A percentile compares a stretch with the other conserved stretches of the same genome.
Evolutionary conservation across 768 basidiomycete species (phyloP).

Genomic region (Boletus pseudo-olivaceus): DNA sequence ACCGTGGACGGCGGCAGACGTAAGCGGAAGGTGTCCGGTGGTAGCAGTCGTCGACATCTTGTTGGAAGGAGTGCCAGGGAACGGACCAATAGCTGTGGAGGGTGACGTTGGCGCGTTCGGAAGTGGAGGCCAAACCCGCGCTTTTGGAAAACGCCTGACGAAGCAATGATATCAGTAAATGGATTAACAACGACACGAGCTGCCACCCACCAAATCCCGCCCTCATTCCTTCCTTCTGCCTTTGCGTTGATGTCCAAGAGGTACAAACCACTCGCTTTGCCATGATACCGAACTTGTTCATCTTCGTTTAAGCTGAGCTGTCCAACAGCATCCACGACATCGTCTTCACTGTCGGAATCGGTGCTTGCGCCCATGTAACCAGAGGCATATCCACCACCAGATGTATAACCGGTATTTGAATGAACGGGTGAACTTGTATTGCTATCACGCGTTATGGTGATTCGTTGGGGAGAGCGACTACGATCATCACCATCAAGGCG

Average conservation of each 20-base stretch:
- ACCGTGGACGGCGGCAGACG: conserved; percentile 29
- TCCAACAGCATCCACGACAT: conserved; percentile 69
- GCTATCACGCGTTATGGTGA: conserved; percentile 7
- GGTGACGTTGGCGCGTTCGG: conserved; percentile 22
- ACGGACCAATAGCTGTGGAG: conserved; percentile 4
- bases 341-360: conserved; percentile 38
- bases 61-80: neutral
- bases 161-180: conserved; percentile 11
- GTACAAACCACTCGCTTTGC: conserved; percentile 79
- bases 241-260: conserved; percentile 61
- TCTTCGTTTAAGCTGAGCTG: conserved; percentile 88
- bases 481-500: conserved; percentile 35
- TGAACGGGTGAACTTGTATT: conserved; percentile 20
- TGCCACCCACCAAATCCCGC: conserved; percentile 66
- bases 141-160: conserved; percentile 75
- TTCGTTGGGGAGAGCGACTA: conserved; percentile 6
- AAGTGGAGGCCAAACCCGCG: conserved; percentile 83
- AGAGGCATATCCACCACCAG: conserved; percentile 19
- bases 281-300: conserved; percentile 80
- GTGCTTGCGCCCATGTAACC: conserved; percentile 32
- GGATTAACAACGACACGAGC: conserved; percentile 4
- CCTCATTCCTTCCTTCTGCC: conserved; percentile 63
- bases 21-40: conserved; percentile 12
- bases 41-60: conserved; percentile 8
- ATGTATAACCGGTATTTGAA: conserved; percentile 8